Percentiles rank a stretch among this genome's conserved stretches.
Conservation (phyloP, 2,329 filamentous ascomycete genomes). For the Pseudocercospora cruenta region DNA sequence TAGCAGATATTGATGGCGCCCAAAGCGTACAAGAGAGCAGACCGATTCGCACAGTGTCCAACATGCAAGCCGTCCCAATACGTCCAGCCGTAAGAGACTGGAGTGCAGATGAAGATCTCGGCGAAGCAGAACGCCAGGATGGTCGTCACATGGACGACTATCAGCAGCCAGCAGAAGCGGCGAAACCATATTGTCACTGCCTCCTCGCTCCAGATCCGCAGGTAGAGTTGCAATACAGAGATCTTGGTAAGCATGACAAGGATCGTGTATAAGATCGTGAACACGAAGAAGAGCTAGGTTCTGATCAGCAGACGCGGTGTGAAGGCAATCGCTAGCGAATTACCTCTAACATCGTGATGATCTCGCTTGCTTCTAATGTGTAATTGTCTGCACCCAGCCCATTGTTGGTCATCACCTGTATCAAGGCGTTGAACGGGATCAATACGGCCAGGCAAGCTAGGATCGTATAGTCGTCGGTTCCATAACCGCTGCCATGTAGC, state of each 20-base stretch:
- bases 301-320: neutral
- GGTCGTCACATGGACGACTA: slow-evolving; percentile 21
- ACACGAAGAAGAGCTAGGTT: slow-evolving; percentile 24
- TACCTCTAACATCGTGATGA: slow-evolving; percentile 25
- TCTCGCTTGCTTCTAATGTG: slow-evolving; percentile 20
- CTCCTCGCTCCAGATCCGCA: slow-evolving; percentile 27
- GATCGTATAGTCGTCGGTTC: slow-evolving; percentile 28
- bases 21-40: slow-evolving; percentile 23
- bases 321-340: neutral
- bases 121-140: slow-evolving; percentile 23
- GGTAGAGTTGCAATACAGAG: slow-evolving; percentile 24
- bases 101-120: slow-evolving; percentile 23
- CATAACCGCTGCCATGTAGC: slow-evolving; percentile 27
- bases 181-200: slow-evolving; percentile 27
- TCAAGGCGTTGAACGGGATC: slow-evolving; percentile 21
- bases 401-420: slow-evolving; percentile 26
- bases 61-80: slow-evolving; percentile 26
- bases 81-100: slow-evolving; percentile 21
- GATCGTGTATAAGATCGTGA: slow-evolving; percentile 26
- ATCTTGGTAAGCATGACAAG: slow-evolving; percentile 27
- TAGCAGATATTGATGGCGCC: slow-evolving; percentile 29
- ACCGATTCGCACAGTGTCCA: slow-evolving; percentile 22
- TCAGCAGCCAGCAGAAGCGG: slow-evolving; percentile 21
- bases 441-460: slow-evolving; percentile 20
- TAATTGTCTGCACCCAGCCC: slow-evolving; percentile 26